These are phyloP conservation scores for Castanea crenata DNA, from an alignment of 306 rosid species.

Conservation along the genomic window DNA sequence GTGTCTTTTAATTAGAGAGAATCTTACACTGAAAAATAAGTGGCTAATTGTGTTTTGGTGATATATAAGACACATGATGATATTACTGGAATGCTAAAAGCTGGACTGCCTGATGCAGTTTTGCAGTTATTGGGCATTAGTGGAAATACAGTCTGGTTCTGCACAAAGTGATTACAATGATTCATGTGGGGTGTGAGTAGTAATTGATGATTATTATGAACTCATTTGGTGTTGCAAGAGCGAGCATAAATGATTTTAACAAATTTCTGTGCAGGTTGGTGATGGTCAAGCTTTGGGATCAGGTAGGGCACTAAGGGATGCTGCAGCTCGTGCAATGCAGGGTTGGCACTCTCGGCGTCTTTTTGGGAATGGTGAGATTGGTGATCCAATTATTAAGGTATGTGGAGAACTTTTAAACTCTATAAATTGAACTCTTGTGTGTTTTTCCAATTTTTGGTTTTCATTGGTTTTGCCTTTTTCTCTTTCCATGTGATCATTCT, in stretches of 20 bases:
- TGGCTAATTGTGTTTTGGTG: not conserved
- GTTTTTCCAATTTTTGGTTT: not conserved
- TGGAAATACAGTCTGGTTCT: constrained; percentile 1
- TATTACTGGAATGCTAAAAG: not conserved
- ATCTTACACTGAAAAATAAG: not conserved
- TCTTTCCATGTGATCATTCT: not conserved
- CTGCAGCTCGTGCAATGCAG: constrained; percentile 99
- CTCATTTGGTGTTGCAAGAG: not conserved
- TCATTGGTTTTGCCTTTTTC: not conserved
- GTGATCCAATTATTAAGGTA: constrained; percentile 92
- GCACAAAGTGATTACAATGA: not conserved
- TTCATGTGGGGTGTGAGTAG: not conserved
- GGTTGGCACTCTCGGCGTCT: constrained; percentile 99
- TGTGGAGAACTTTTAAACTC: constrained; percentile 3
- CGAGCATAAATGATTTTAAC: not conserved
- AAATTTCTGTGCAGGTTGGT: not conserved
- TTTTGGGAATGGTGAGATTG: constrained; percentile 90
- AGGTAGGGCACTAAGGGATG: constrained; percentile 95
- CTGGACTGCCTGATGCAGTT: not conserved
- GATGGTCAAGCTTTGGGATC: constrained; percentile 67
- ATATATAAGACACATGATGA: not conserved
- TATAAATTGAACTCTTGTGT: not conserved
- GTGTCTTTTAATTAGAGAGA: not conserved
- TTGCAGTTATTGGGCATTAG: not conserved
- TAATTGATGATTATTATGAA: not conserved